Percentiles rank a stretch among this genome's conserved stretches.
Evolutionary conservation across 1,284 basidiomycete genomes (phyloP).

Genomic region (Ustilago lituana): DNA sequence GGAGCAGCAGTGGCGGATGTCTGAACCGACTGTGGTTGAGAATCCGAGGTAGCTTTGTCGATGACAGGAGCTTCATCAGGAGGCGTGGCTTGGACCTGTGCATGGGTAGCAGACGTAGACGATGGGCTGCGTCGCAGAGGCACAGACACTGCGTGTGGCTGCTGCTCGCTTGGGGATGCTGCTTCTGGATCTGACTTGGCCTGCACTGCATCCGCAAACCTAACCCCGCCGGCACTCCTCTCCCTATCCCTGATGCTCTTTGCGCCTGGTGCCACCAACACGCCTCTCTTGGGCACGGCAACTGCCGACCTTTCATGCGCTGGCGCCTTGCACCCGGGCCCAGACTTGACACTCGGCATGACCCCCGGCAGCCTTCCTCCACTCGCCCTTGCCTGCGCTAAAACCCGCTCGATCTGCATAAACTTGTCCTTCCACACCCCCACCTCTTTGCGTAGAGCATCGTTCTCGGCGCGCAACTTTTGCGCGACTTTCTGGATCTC

Average conservation of each 20-base stretch:
- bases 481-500: slow-evolving; percentile 62
- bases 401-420: slow-evolving; percentile 31
- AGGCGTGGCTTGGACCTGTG: not conserved
- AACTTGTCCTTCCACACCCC: slow-evolving; percentile 37
- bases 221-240: slow-evolving; percentile 12
- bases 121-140: slow-evolving; percentile 12
- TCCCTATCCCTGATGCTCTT: slow-evolving; percentile 21
- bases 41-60: not conserved
- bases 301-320: slow-evolving; percentile 39
- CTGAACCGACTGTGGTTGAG: not conserved
- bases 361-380: slow-evolving; percentile 17
- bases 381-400: slow-evolving; percentile 23
- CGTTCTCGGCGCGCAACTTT: slow-evolving; percentile 55
- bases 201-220: slow-evolving; percentile 20
- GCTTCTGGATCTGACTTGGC: not conserved
- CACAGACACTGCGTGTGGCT: slow-evolving; percentile 10
- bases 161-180: not conserved
- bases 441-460: slow-evolving; percentile 42
- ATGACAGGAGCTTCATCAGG: not conserved
- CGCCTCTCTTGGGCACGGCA: slow-evolving; percentile 24
- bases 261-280: slow-evolving; percentile 14
- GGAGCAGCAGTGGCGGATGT: not conserved
- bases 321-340: slow-evolving; percentile 48
- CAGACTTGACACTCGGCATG: slow-evolving; percentile 21
- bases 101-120: not conserved